Evolutionary conservation across 2,329 filamentous ascomycete genomes (phyloP), one percentile per base, ranked within the genome.

Genomic region (Colletotrichum sp.): DNA sequence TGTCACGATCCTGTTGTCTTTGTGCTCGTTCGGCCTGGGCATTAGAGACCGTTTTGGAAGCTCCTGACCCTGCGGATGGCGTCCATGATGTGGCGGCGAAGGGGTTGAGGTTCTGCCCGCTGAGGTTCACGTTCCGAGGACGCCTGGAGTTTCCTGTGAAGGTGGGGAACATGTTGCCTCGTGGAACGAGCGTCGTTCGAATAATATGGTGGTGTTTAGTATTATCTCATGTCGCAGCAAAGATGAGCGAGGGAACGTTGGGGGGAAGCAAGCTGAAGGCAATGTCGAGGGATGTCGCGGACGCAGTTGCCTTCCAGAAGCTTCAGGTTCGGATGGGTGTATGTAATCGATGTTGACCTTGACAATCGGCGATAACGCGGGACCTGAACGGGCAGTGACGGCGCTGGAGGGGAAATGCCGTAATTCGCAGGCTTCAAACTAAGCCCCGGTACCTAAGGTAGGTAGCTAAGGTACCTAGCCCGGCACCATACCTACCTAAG

Each of bases 111-210:
- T 91, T 92, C 79, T 96, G 94, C 77, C 96, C 97, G 78, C 95
- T 97, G 76, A 99, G 93, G 85, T 98, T 98, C 82, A 98, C 95
- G 83, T 98, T 96, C 78, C 97, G 93, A 76, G 94, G 93, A 79
- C 95, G 94, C 81, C 95, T 93, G 80, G 95, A 95, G 85, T 87
- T 95, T 79, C 97, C 97, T 28, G 95, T 97, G 86, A 99, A 99
- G 69, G 94, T 96, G 76, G 94, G 93, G 86, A 97, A 97, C 96
- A 98, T 98, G 82, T 79, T 82, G 83, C 82, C 69, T 73, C 43
- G 21, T 26, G 30, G 24, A 61, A 56, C 61, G 69, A 30, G 12
- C 14, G 70, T 36, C 26, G 66, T 55, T 13, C 12, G 56, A n/a
- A 48, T 63, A 38, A 48, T 16, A 34, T n/a, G n/a, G 30, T 8